A percentile compares a stretch with the other conserved stretches of the same genome.
Conservation (phyloP, 2,329 filamentous ascomycete genomes). For the Magnaporthiopsis incrustans region DNA sequence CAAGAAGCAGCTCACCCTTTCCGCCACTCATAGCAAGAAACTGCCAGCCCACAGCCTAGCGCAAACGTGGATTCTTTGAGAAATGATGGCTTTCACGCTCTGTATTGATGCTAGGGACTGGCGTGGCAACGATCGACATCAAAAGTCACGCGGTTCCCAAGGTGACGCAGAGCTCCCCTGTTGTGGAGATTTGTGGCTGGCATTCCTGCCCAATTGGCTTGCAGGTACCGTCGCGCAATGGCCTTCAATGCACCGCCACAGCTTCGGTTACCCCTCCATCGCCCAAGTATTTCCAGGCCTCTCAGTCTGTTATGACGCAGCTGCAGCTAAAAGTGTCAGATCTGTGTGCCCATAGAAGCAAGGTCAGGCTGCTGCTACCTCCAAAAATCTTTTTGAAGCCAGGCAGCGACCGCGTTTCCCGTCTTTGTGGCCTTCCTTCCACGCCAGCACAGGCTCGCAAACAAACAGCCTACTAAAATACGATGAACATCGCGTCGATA, state of each 20-base stretch:
- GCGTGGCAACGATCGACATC: not conserved
- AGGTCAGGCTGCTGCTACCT: constrained; percentile 9
- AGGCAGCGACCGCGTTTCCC: not conserved
- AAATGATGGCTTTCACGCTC: not conserved
- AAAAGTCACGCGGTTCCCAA: not conserved
- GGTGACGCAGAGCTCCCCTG: not conserved
- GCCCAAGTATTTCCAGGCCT: constrained; percentile 8
- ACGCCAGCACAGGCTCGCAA: not conserved
- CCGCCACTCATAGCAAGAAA: not conserved
- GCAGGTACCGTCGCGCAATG: not conserved
- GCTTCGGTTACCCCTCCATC: constrained; percentile 12
- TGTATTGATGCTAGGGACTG: not conserved
- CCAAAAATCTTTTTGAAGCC: not conserved
- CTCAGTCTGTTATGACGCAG: constrained; percentile 23
- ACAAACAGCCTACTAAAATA: not conserved
- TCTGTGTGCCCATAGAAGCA: not conserved
- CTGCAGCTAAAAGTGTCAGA: constrained; percentile 7
- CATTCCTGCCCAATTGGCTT: not conserved
- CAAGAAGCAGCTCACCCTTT: no score
- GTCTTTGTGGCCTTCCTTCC: not conserved
- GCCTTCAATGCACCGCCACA: not conserved
- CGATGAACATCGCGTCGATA: not conserved
- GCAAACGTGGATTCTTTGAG: no score
- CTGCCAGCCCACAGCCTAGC: not conserved
- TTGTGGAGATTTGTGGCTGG: not conserved